Percentiles rank a stretch among this genome's conserved stretches.
Conservation (phyloP, 2,329 filamentous ascomycete genomes). For the Zasmidium cellare region DNA sequence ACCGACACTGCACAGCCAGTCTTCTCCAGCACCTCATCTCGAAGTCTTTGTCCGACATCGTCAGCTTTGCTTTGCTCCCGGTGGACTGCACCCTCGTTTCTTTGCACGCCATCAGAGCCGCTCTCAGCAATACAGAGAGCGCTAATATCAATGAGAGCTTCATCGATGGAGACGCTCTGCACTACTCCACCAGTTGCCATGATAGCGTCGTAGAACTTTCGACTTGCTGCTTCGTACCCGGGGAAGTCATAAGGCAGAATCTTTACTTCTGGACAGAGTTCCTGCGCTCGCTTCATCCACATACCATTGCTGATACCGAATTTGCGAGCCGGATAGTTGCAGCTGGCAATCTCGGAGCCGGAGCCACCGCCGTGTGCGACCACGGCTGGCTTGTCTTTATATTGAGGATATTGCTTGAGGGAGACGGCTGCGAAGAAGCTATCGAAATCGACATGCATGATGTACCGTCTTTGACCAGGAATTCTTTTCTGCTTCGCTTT, state of each 20-base stretch:
- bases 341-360: slow-evolving; percentile 94
- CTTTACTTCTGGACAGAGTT: slow-evolving; percentile 81
- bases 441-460: slow-evolving; percentile 97
- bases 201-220: slow-evolving; percentile 82
- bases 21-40: slow-evolving; percentile 67
- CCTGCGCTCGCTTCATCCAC: slow-evolving; percentile 94
- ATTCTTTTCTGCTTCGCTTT: slow-evolving; percentile 54
- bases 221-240: slow-evolving; percentile 89
- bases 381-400: slow-evolving; percentile 75
- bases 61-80: slow-evolving; percentile 79
- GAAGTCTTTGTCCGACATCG: slow-evolving; percentile 66
- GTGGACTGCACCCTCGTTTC: slow-evolving; percentile 69
- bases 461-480: slow-evolving; percentile 70
- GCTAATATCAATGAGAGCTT: slow-evolving; percentile 85
- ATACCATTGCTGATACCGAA: slow-evolving; percentile 95
- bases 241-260: slow-evolving; percentile 95
- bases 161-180: slow-evolving; percentile 96
- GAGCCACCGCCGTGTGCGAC: slow-evolving; percentile 84
- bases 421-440: slow-evolving; percentile 98
- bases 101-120: slow-evolving; percentile 64
- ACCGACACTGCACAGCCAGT: slow-evolving; percentile 89
- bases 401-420: slow-evolving; percentile 72
- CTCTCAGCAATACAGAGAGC: slow-evolving; percentile 64
- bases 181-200: slow-evolving; percentile 77
- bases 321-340: slow-evolving; percentile 86